These are phyloP conservation scores for Backusella australiensis DNA, from an alignment of 192 early-diverging fungal genomes.

Conservation along the genomic window DNA sequence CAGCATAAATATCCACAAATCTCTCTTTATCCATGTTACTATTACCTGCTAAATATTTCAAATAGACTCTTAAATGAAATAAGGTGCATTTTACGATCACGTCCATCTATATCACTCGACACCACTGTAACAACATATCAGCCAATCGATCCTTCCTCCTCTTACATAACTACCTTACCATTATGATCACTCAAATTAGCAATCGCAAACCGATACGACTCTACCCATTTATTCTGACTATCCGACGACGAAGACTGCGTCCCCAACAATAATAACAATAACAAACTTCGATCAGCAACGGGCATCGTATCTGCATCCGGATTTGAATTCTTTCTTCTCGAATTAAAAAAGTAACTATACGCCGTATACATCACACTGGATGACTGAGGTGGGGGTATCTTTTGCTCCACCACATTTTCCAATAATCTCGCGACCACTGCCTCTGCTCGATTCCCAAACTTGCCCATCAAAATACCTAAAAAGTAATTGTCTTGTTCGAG, in stretches of 20 bases:
- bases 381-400: conserved; percentile 38
- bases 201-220: conserved; percentile 24
- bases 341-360: conserved; percentile 63
- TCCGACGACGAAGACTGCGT: conserved; percentile 13
- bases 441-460: conserved; percentile 59
- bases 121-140: not conserved
- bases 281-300: conserved; percentile 59
- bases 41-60: conserved; percentile 32
- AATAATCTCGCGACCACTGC: conserved; percentile 53
- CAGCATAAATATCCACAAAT: not conserved
- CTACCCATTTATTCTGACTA: conserved; percentile 4
- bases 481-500: conserved; percentile 56
- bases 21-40: not conserved
- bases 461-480: conserved; percentile 58
- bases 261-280: conserved; percentile 56
- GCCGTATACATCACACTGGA: conserved; percentile 63
- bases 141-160: too few species aligned
- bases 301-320: conserved; percentile 47
- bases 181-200: conserved; percentile 26
- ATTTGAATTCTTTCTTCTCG: conserved; percentile 37
- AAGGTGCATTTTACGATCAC: conserved; percentile 12
- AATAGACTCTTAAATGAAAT: conserved; percentile 37
- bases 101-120: conserved; percentile 15
- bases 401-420: conserved; percentile 53
- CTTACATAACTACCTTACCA: conserved; percentile 4